Percentiles rank a stretch among this genome's conserved stretches.
phyloP scores from a whole-genome alignment of 139 green algal species.

The Asterochloris erici region DNA sequence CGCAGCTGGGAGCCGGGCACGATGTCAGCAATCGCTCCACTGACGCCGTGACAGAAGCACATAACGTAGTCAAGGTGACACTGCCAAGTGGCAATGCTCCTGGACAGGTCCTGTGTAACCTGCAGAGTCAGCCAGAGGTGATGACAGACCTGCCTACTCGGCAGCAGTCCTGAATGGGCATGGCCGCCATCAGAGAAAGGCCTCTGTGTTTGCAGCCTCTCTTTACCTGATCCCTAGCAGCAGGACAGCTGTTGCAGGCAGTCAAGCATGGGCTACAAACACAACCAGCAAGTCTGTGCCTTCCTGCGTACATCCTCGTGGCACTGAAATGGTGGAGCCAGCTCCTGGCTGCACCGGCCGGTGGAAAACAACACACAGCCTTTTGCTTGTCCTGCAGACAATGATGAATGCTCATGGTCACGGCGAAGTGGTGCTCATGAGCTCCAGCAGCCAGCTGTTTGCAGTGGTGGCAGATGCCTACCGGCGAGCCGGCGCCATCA shows the following conservation, averaged over 20 bases:
- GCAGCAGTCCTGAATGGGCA: neutral
- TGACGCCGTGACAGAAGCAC: constrained; percentile 4
- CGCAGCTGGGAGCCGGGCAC: constrained; percentile 19
- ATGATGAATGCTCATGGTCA: constrained; percentile 11
- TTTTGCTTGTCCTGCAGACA: neutral
- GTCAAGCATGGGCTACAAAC: neutral
- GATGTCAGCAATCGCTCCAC: constrained; percentile 7
- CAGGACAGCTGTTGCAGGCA: neutral
- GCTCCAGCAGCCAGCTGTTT: constrained; percentile 14
- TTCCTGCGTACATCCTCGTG: neutral
- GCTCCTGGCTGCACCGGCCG: neutral
- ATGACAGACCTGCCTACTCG: neutral
- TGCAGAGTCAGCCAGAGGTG: neutral
- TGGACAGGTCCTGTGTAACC: neutral
- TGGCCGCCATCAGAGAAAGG: neutral
- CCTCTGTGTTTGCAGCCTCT: too few species aligned
- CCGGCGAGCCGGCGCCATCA: neutral
- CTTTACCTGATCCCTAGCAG: too few species aligned
- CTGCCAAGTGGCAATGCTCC: neutral
- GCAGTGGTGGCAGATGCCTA: constrained; percentile 15
- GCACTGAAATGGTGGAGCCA: neutral
- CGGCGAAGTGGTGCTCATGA: constrained; percentile 7
- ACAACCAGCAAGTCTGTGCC: neutral
- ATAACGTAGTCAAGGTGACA: constrained; percentile 14
- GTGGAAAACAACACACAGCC: neutral